phyloP scores from a whole-genome alignment of 2,329 filamentous ascomycete genomes.

The Dactylonectria macrodidyma region DNA sequence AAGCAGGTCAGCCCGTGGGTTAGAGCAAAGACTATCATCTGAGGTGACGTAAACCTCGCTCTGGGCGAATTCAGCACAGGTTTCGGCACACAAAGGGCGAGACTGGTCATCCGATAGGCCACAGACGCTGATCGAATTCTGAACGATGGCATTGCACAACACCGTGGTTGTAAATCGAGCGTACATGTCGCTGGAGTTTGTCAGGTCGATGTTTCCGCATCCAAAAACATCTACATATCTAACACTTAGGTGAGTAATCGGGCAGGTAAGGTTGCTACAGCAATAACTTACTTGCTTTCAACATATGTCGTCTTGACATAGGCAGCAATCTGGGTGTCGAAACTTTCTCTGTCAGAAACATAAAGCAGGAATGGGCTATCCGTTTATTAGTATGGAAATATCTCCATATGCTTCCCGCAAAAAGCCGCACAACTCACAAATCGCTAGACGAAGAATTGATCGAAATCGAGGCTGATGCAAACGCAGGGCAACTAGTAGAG shows the following conservation, averaged over 20 bases:
- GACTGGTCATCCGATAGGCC: slow-evolving; percentile 74
- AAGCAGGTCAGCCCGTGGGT: slow-evolving; percentile 75
- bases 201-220: slow-evolving; percentile 82
- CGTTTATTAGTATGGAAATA: slow-evolving; percentile 32
- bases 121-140: slow-evolving; percentile 85
- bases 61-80: slow-evolving; percentile 88
- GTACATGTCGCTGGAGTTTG: slow-evolving; percentile 86
- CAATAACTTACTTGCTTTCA: slow-evolving; percentile 77
- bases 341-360: slow-evolving; percentile 82
- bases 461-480: slow-evolving; percentile 80
- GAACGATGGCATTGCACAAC: slow-evolving; percentile 93
- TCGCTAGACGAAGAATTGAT: slow-evolving; percentile 70
- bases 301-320: slow-evolving; percentile 86
- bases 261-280: background rate
- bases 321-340: slow-evolving; percentile 80
- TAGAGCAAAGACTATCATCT: slow-evolving; percentile 80
- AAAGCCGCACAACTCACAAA: slow-evolving; percentile 69
- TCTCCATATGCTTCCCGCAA: background rate
- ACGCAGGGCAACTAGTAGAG: slow-evolving; percentile 81
- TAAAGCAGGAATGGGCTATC: slow-evolving; percentile 86
- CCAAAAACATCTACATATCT: slow-evolving; percentile 89
- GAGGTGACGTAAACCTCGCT: slow-evolving; percentile 90
- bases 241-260: slow-evolving; percentile 31
- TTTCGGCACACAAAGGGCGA: slow-evolving; percentile 87
- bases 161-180: slow-evolving; percentile 94